A percentile compares a stretch with the other conserved stretches of the same genome.
These are phyloP conservation scores for Capsicum baccatum DNA, from an alignment of 257 asterid species.

Conservation along the genomic window DNA sequence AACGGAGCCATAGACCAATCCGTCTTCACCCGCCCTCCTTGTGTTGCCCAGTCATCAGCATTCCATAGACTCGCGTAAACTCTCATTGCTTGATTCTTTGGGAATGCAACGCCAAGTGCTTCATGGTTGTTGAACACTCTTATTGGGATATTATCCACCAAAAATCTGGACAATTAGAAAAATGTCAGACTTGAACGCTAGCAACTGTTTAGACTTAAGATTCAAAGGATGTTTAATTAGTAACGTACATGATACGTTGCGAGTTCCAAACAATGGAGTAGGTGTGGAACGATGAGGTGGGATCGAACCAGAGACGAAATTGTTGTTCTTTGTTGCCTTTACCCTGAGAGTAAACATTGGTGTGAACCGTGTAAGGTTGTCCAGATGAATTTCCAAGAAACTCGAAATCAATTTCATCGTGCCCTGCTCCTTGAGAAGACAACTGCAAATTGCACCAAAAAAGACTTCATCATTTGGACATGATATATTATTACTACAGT, in stretches of 20 bases:
- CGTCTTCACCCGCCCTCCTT: constrained; percentile 46
- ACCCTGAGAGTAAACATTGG: constrained; percentile 49
- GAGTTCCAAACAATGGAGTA: constrained; percentile 54
- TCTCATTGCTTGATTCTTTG: constrained; percentile 42
- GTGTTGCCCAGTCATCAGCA: constrained; percentile 51
- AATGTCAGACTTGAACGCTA: background rate
- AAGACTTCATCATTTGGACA: no score
- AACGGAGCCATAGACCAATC: constrained; percentile 54
- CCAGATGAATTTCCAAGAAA: constrained; percentile 47
- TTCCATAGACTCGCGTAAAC: constrained; percentile 42
- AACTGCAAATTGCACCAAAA: constrained; percentile 33
- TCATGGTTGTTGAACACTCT: constrained; percentile 51
- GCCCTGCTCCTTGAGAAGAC: constrained; percentile 48
- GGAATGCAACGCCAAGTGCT: constrained; percentile 46
- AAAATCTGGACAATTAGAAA: constrained; percentile 40
- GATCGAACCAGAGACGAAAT: constrained; percentile 5
- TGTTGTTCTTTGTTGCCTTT: constrained; percentile 39
- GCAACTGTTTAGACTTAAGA: background rate
- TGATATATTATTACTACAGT: no score
- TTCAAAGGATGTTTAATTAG: no score
- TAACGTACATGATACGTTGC: constrained; percentile 34
- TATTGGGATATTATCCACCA: constrained; percentile 54
- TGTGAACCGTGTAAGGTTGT: constrained; percentile 50
- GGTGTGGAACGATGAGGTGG: constrained; percentile 40
- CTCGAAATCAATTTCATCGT: constrained; percentile 54